Percentiles rank a stretch among this genome's conserved stretches.
These are phyloP conservation scores for Cryptococcus floricola DNA, from an alignment of 1,284 basidiomycete genomes.

Conservation along the genomic window DNA sequence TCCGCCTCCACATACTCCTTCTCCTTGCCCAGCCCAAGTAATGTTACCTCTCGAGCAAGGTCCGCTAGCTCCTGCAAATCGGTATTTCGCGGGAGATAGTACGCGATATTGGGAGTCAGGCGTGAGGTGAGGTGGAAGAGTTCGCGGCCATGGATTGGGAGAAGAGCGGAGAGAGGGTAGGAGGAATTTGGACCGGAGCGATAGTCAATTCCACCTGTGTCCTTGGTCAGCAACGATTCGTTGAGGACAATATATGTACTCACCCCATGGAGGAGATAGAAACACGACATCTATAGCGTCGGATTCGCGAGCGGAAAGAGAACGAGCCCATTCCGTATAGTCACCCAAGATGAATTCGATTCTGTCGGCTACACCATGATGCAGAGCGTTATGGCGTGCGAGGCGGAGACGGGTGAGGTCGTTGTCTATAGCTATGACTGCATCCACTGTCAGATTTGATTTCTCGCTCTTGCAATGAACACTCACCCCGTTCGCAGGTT, in stretches of 20 bases:
- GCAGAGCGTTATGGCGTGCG: constrained; percentile 83
- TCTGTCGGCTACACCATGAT: constrained; percentile 88
- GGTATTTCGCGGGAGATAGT: constrained; percentile 83
- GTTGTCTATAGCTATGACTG: constrained; percentile 88
- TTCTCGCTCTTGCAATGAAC: constrained; percentile 46
- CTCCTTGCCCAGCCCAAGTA: neutral
- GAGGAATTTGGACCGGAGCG: constrained; percentile 51
- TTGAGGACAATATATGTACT: constrained; percentile 45
- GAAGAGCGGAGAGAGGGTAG: constrained; percentile 67
- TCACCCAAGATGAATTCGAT: constrained; percentile 92
- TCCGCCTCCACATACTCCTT: constrained; percentile 51
- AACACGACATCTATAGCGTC: constrained; percentile 78
- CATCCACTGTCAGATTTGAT: constrained; percentile 4
- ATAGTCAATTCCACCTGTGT: constrained; percentile 40
- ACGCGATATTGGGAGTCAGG: constrained; percentile 77
- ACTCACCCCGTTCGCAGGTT: constrained; percentile 81
- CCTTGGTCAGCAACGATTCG: neutral
- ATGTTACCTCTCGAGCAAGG: constrained; percentile 47
- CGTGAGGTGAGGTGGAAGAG: constrained; percentile 66
- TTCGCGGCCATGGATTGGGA: constrained; percentile 73
- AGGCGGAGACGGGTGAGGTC: constrained; percentile 77
- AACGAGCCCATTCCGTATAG: constrained; percentile 71
- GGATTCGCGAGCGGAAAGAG: constrained; percentile 50
- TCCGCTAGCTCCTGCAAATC: constrained; percentile 67
- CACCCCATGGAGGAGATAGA: constrained; percentile 90